A percentile compares a stretch with the other conserved stretches of the same genome.
Conservation (phyloP, 225 moss, liverwort and hornwort species). For the Antitrichia curtipendula region DNA sequence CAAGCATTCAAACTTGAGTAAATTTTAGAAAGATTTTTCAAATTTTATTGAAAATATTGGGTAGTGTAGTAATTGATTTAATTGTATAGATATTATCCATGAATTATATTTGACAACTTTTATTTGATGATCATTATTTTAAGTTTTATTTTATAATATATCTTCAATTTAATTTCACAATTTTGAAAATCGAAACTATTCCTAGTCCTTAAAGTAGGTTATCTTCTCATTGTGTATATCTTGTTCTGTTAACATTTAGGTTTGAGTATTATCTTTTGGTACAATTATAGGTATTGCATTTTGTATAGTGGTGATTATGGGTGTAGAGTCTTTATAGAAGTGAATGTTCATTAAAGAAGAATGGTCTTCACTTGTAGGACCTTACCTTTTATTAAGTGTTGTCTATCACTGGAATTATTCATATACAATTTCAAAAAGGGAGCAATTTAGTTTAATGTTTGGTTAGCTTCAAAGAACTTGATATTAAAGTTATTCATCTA, state of each 20-base stretch:
- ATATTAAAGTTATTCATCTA: too few relatives aligned
- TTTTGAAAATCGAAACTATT: too few relatives aligned
- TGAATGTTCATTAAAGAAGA: neutral
- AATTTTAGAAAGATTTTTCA: neutral
- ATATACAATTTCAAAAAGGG: too few relatives aligned
- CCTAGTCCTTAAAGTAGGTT: too few relatives aligned
- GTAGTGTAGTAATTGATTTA: fast-evolving
- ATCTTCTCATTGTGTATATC: neutral
- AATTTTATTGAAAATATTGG: neutral
- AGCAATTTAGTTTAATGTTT: too few relatives aligned
- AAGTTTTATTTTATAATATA: too few relatives aligned
- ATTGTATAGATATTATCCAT: neutral
- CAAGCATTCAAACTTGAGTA: neutral
- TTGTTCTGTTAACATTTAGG: neutral
- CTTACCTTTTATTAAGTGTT: too few relatives aligned
- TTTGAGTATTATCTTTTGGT: neutral
- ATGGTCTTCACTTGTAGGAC: neutral
- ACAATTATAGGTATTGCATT: neutral
- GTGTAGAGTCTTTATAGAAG: neutral
- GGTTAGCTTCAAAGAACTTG: too few relatives aligned
- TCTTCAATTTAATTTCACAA: too few relatives aligned
- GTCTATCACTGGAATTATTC: too few relatives aligned
- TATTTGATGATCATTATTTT: neutral
- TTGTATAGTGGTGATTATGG: neutral
- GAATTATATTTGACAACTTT: neutral